phyloP scores from a whole-genome alignment of 495 filamentous ascomycete genomes.

The Daldinia childiae region DNA sequence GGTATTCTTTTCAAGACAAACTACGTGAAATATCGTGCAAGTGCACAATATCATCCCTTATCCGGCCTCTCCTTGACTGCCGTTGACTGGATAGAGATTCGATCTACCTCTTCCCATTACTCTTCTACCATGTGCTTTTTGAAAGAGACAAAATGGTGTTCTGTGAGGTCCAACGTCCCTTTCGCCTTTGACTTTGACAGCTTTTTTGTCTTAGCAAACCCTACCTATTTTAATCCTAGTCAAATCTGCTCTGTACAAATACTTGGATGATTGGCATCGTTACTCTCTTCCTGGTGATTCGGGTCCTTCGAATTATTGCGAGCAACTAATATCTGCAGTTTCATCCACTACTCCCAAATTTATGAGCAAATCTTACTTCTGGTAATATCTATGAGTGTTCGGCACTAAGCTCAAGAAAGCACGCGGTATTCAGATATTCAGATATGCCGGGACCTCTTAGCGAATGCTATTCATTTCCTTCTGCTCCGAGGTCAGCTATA shows the following conservation, averaged over 20 bases:
- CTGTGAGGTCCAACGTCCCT: conserved; percentile 16
- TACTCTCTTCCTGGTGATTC: conserved; percentile 22
- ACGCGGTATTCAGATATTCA: neutral
- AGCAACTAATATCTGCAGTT: neutral
- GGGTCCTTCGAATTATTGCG: conserved; percentile 2
- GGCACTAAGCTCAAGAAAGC: conserved; percentile 1
- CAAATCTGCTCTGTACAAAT: conserved; percentile 28
- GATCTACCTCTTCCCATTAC: conserved; percentile 20
- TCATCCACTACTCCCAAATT: neutral
- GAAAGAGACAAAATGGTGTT: conserved; percentile 36
- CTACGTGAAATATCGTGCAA: conserved; percentile 23
- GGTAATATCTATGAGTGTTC: conserved; percentile 20
- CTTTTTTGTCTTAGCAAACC: conserved; percentile 35
- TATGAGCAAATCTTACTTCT: conserved; percentile 4
- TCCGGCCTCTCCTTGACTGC: neutral
- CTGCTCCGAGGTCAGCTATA: conserved; percentile 11
- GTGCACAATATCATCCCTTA: neutral
- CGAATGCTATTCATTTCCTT: conserved; percentile 8
- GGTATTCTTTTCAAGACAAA: conserved; percentile 8
- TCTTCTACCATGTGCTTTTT: conserved; percentile 11
- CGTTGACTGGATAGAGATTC: conserved; percentile 1
- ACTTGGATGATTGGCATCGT: conserved; percentile 2
- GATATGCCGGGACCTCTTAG: neutral
- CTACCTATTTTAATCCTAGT: conserved; percentile 7
- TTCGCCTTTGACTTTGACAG: conserved; percentile 33